Evolutionary conservation across 2,329 filamentous ascomycete species (phyloP).

Genomic region (Talaromyces atroroseus): DNA sequence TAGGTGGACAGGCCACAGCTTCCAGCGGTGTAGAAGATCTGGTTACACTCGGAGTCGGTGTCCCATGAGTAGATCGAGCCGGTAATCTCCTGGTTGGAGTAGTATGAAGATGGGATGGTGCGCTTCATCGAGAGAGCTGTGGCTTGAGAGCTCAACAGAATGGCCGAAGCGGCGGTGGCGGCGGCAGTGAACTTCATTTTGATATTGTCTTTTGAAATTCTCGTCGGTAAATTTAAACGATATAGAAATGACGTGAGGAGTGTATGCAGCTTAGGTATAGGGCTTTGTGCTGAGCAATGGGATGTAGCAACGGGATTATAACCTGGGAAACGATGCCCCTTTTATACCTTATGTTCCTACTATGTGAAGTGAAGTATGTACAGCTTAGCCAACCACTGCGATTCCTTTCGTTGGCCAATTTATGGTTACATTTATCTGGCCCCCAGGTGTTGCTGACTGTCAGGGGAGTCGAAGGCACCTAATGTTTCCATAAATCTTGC

Average conservation of each 20-base stretch:
- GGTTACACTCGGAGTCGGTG: conserved; percentile 5
- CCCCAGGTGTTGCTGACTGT: background rate
- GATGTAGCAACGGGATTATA: background rate
- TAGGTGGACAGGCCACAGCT: conserved; percentile 12
- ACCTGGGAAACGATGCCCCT: background rate
- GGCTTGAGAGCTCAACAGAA: background rate
- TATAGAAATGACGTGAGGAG: background rate
- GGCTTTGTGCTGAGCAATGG: background rate
- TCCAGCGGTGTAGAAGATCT: conserved; percentile 8
- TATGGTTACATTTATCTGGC: background rate
- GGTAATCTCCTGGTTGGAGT: conserved; percentile 4
- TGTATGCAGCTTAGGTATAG: background rate
- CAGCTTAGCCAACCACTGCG: background rate
- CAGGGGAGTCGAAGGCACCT: background rate
- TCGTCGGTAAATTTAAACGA: background rate
- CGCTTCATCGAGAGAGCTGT: conserved; percentile 10
- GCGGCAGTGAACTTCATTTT: conserved; percentile 11
- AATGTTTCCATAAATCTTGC: background rate
- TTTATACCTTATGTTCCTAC: background rate
- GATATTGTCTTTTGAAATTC: background rate
- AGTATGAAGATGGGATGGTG: conserved; percentile 9
- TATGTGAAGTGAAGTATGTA: background rate
- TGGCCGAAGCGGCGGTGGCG: conserved; percentile 1
- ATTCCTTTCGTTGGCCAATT: background rate
- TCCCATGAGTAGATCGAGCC: conserved; percentile 10